Conservation (phyloP, 2,329 filamentous ascomycete genomes). For the Aspergillus clavatus region DNA sequence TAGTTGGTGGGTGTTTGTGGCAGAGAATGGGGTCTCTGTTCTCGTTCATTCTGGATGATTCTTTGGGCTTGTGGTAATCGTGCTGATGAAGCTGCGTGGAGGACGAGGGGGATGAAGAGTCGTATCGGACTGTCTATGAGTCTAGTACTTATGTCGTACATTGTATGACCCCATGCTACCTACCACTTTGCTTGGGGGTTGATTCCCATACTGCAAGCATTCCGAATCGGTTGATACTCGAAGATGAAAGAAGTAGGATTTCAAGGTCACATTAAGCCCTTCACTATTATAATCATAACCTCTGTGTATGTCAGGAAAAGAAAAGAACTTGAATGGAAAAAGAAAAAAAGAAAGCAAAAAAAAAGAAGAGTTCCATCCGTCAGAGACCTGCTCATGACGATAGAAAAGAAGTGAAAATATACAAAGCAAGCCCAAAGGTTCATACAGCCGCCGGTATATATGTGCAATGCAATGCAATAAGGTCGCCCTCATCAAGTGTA, state of each 20-base stretch:
- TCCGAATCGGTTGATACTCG: no score
- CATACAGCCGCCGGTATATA: conserved; percentile 13
- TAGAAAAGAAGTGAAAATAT: conserved; percentile 4
- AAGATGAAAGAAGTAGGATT: not conserved
- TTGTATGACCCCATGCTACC: conserved; percentile 1
- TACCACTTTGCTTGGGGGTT: no score
- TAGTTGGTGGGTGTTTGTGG: no score
- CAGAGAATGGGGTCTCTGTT: no score
- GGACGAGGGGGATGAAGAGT: not conserved
- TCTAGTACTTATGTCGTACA: not conserved
- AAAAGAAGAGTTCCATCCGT: no score
- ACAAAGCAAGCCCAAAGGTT: conserved; percentile 10
- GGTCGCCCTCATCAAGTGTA: conserved; percentile 2
- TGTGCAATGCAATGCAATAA: not conserved
- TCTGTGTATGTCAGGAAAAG: not conserved
- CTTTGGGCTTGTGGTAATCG: no score
- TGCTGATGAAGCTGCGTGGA: no score
- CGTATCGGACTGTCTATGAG: not conserved
- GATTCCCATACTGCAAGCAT: no score
- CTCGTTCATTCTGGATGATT: no score
- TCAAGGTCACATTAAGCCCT: not conserved
- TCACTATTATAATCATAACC: not conserved
- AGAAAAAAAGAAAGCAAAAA: conserved; percentile 4
- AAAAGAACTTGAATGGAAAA: not conserved
- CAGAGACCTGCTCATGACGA: conserved; percentile 8